Conservation (phyloP, 306 rosid species). For the Gastrolobium bilobum region DNA sequence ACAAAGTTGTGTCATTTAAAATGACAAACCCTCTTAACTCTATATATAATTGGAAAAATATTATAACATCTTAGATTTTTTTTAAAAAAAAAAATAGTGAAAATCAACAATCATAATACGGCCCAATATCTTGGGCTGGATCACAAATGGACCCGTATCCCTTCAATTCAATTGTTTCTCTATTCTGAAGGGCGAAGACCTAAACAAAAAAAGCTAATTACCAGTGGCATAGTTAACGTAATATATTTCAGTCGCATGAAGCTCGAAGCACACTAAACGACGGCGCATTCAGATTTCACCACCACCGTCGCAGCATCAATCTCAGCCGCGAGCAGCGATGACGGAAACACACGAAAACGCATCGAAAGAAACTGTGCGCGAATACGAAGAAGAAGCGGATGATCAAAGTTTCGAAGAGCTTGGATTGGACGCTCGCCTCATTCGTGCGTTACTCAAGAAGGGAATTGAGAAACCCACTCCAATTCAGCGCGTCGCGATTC, state of each 20-base stretch:
- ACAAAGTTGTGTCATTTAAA: too few relatives aligned
- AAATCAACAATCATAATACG: background rate
- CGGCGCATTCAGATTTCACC: slow-evolving; percentile 9
- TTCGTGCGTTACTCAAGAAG: slow-evolving; percentile 68
- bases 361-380: slow-evolving; percentile 43
- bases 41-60: too few relatives aligned
- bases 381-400: slow-evolving; percentile 41
- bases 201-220: background rate
- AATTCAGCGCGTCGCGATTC: slow-evolving; percentile 86
- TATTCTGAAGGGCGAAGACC: background rate
- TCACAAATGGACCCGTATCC: background rate
- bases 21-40: too few relatives aligned
- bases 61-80: too few relatives aligned
- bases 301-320: background rate
- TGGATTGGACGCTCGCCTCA: slow-evolving; percentile 75
- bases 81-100: too few relatives aligned
- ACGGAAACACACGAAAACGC: slow-evolving; percentile 44
- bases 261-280: slow-evolving; percentile 22
- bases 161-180: background rate
- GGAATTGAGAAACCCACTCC: slow-evolving; percentile 75
- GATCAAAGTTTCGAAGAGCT: slow-evolving; percentile 70
- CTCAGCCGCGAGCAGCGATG: slow-evolving; percentile 23
- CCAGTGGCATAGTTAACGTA: background rate
- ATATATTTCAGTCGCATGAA: background rate
- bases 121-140: background rate